A percentile compares a stretch with the other conserved stretches of the same genome.
These are phyloP conservation scores for Neoscytalidium dimidiatum DNA, from an alignment of 2,329 filamentous ascomycete species.

Conservation along the genomic window DNA sequence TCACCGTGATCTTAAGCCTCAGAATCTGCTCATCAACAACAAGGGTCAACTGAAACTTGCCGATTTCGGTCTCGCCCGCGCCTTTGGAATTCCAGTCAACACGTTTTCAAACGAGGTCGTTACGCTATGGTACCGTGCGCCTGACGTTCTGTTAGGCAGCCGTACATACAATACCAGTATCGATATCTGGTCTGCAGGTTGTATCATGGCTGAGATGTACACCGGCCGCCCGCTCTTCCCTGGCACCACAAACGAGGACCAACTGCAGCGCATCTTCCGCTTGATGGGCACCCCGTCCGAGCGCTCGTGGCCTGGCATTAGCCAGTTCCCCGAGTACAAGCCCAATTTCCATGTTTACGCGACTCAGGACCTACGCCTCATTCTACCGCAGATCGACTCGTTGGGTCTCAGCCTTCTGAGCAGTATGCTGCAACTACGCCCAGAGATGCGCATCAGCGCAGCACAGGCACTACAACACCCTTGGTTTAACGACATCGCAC, in stretches of 20 bases:
- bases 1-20: conserved; percentile 92
- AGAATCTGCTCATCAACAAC: conserved; percentile 93
- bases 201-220: conserved; percentile 99
- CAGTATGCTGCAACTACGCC: conserved; percentile 88
- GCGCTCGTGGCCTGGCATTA: conserved; percentile 92
- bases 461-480: conserved; percentile 83
- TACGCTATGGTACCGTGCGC: conserved; percentile 95
- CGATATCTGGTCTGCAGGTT: conserved; percentile 98
- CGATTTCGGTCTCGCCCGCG: conserved; percentile 90
- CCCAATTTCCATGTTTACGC: conserved; percentile 91
- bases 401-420: conserved; percentile 84
- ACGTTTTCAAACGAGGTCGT: conserved; percentile 98
- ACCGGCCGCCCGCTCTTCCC: conserved; percentile 94
- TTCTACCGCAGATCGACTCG: conserved; percentile 87
- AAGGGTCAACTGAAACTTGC: conserved; percentile 89
- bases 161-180: conserved; percentile 99
- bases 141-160: conserved; percentile 90
- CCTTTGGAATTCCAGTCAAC: conserved; percentile 96
- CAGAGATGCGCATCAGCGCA: conserved; percentile 88
- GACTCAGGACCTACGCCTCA: conserved; percentile 83
- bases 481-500: conserved; percentile 77
- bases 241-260: conserved; percentile 97
- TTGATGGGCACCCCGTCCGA: conserved; percentile 98
- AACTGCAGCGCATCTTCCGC: conserved; percentile 94
- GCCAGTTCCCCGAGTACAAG: conserved; percentile 97